phyloP scores from a whole-genome alignment of 1,284 basidiomycete species.

The Hymenochaete sp. region DNA sequence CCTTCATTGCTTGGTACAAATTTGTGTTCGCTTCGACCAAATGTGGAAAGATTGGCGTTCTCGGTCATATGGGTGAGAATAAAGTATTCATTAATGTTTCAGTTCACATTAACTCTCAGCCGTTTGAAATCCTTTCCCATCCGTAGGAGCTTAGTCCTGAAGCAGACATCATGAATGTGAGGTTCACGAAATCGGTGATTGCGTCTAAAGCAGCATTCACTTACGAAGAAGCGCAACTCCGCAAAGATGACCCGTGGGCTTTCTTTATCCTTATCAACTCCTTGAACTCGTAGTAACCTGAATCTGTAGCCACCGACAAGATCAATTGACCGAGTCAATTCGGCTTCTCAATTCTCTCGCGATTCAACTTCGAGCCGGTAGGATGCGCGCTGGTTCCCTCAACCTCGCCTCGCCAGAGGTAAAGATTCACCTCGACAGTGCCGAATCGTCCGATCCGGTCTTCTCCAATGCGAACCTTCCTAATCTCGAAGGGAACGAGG shows the following conservation, averaged over 20 bases:
- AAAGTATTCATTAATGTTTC: neutral
- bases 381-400: conserved; percentile 92
- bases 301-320: conserved; percentile 52
- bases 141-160: conserved; percentile 74
- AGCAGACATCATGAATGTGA: conserved; percentile 84
- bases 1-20: conserved; percentile 93
- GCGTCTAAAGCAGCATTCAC: conserved; percentile 96
- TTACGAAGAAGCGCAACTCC: conserved; percentile 91
- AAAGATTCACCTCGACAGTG: conserved; percentile 89
- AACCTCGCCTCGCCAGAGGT: conserved; percentile 98
- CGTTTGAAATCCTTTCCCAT: conserved; percentile 2
- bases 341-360: conserved; percentile 87
- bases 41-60: conserved; percentile 93
- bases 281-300: conserved; percentile 9
- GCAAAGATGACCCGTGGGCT: conserved; percentile 85
- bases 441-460: conserved; percentile 91
- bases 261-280: conserved; percentile 2
- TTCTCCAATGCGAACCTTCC: no score
- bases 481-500: no score
- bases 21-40: conserved; percentile 87
- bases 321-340: conserved; percentile 83
- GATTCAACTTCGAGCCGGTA: conserved; percentile 74
- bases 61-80: conserved; percentile 89
- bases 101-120: conserved; percentile 1
- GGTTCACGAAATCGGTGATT: conserved; percentile 95